Evolutionary conservation across 225 moss, liverwort and hornwort species (phyloP).

Genomic region (Marchantia paleacea): DNA sequence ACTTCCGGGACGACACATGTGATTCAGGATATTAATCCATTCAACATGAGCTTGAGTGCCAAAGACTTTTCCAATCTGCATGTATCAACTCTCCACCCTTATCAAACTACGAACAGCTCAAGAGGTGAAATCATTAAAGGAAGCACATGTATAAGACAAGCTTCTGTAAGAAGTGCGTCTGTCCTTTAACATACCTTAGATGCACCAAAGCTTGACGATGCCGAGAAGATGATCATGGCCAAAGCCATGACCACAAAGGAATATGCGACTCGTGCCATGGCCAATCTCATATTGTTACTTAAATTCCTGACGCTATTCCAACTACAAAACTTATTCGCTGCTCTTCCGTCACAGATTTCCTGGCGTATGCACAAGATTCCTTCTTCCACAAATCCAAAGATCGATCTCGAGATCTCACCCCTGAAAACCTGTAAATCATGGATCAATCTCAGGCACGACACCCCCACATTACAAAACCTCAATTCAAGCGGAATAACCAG

Average conservation of each 20-base stretch:
- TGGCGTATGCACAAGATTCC: background rate
- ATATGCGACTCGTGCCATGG: constrained; percentile 24
- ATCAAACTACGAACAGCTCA: background rate
- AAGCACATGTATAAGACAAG: background rate
- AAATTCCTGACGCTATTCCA: background rate
- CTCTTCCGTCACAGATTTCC: constrained; percentile 4
- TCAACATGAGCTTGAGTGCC: no score
- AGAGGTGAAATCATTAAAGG: background rate
- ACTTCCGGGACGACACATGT: no score
- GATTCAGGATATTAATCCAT: no score
- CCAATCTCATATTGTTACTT: background rate
- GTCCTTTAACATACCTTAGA: constrained; percentile 8
- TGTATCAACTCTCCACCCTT: background rate
- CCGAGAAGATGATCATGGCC: constrained; percentile 21
- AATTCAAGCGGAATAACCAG: background rate
- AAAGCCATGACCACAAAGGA: constrained; percentile 19
- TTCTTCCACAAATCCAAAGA: background rate
- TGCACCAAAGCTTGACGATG: constrained; percentile 16
- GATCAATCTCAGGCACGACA: background rate
- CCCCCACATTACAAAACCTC: background rate
- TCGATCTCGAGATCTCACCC: constrained; percentile 9
- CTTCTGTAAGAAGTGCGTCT: background rate
- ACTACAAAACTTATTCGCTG: background rate
- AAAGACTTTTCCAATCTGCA: no score
- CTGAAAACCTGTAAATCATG: background rate